phyloP scores from a whole-genome alignment of 345 rosid genomes.

The Microcos paniculata region DNA sequence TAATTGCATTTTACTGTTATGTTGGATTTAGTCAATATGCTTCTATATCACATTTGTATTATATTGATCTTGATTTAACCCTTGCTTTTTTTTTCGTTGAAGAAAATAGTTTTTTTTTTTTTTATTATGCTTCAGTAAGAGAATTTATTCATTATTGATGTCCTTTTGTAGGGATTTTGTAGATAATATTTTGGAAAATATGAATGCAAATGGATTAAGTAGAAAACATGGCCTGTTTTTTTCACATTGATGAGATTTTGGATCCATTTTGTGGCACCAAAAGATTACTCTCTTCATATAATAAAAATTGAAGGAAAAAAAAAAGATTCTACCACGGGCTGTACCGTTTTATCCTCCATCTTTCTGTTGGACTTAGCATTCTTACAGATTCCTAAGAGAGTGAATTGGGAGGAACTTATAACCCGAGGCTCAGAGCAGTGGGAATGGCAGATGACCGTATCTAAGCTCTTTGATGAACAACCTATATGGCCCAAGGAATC shows the following conservation, averaged over 20 bases:
- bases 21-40: not conserved
- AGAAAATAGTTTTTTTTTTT: too few relatives aligned
- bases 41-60: slow-evolving; percentile 3
- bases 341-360: slow-evolving; percentile 8
- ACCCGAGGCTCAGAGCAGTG: slow-evolving; percentile 56
- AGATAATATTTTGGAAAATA: not conserved
- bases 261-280: not conserved
- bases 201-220: not conserved
- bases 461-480: slow-evolving; percentile 80
- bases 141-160: not conserved
- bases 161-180: not conserved
- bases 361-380: slow-evolving; percentile 51
- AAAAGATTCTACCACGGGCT: slow-evolving; percentile 1
- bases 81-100: not conserved
- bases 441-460: slow-evolving; percentile 70
- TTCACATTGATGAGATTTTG: not conserved
- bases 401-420: slow-evolving; percentile 66
- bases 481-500: slow-evolving; percentile 92
- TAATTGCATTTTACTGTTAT: slow-evolving; percentile 3
- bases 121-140: not conserved
- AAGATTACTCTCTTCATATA: not conserved
- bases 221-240: not conserved
- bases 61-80: not conserved
- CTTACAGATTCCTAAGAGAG: slow-evolving; percentile 84
- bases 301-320: not conserved